A percentile compares a stretch with the other conserved stretches of the same genome.
These are phyloP conservation scores for Scedosporium minutisporum DNA, from an alignment of 2,329 filamentous ascomycete genomes.

Conservation along the genomic window DNA sequence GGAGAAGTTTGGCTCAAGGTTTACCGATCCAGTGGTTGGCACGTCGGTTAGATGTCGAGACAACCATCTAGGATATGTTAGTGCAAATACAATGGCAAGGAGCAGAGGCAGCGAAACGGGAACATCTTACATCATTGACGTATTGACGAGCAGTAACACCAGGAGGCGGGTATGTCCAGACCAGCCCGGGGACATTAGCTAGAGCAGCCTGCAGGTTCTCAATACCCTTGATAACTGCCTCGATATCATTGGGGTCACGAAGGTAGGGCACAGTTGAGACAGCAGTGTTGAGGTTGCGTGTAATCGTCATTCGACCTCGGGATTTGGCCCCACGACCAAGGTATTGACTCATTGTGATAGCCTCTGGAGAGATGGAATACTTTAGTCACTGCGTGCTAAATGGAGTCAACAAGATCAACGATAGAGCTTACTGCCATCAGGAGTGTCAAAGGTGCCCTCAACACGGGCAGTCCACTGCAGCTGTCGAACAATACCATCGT, in stretches of 20 bases:
- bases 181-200: slow-evolving; percentile 42
- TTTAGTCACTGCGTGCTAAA: not conserved
- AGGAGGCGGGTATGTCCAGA: slow-evolving; percentile 36
- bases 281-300: slow-evolving; percentile 43
- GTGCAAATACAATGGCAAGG: not conserved
- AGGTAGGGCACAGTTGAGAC: slow-evolving; percentile 53
- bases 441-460: slow-evolving; percentile 38
- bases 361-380: slow-evolving; percentile 17
- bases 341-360: slow-evolving; percentile 48
- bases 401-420: not conserved
- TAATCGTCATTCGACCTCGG: slow-evolving; percentile 51
- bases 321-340: slow-evolving; percentile 54
- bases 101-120: not conserved
- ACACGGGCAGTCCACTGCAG: slow-evolving; percentile 58
- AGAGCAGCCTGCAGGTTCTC: slow-evolving; percentile 49
- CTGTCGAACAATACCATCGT: slow-evolving; percentile 51
- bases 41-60: slow-evolving; percentile 25
- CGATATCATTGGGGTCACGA: slow-evolving; percentile 44
- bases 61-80: slow-evolving; percentile 9
- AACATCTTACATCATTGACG: slow-evolving; percentile 34
- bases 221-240: slow-evolving; percentile 52
- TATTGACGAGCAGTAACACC: slow-evolving; percentile 45
- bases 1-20: not conserved
- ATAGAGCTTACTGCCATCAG: slow-evolving; percentile 18
- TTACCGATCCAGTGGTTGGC: slow-evolving; percentile 43